Evolutionary conservation across 2,329 filamentous ascomycete species (phyloP), one percentile per base, ranked within the genome.

Genomic region (Sclerotinia subarctica): DNA sequence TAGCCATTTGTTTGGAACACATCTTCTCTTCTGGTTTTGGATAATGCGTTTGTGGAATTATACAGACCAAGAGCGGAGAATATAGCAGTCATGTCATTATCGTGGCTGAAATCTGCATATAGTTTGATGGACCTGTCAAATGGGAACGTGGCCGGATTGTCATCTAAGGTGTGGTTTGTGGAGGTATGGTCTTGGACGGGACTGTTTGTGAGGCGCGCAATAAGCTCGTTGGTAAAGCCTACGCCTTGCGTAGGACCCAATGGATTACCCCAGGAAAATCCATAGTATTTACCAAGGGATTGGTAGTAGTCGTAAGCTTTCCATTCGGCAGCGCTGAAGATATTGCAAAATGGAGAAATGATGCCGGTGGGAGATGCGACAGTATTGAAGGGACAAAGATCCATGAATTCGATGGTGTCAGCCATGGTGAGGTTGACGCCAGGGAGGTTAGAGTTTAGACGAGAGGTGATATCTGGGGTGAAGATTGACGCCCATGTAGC

Each of bases 31-130:
- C 81, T 81, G 3, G 80, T 81, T 32, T 82, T 83, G 2, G 84
- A 82, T 32, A 90, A 79, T 15, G 83, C 81, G 19, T 77, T 74
- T 0, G 87, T 92, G 54, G 79, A 80, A 72, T 93, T 91, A 79
- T 93, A 96, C 35, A 97, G 80, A 0, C 93, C 91, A 71, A 97
- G 76, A 0, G 93, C 92, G 6, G 87, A 88, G 76, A 91, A 91
- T 8, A 96, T 87, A 10, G 85, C 85, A 42, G 86, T 87, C 88
- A 97, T 93, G 76, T 90, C 88, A 78, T 96, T 97, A 79, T 97
- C 94, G 78, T 97, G 94, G 71, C 89, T 92, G 76, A 97, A 97
- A 78, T 97, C 94, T 0, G 92, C 93, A 75, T 96, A 97, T 1
- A 97, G 80, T 15, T 80, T 80, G 54, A 81, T 79, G 70, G 85